A percentile compares a stretch with the other conserved stretches of the same genome.
Conservation (phyloP, 177 flowering plant genomes). For the Viscum album region DNA sequence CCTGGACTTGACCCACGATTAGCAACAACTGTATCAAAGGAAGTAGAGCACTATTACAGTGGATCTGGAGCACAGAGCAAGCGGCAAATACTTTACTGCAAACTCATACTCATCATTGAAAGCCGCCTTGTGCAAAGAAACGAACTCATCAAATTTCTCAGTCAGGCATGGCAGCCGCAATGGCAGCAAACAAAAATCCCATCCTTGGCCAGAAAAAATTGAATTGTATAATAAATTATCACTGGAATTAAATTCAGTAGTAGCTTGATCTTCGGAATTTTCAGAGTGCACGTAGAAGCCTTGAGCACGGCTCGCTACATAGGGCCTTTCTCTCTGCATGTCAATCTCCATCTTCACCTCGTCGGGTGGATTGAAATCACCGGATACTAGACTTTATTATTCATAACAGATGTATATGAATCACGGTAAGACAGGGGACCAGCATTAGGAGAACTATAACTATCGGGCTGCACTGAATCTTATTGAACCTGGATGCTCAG, state of each 20-base stretch:
- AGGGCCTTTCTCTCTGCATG: constrained; percentile 12
- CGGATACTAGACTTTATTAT: constrained; percentile 17
- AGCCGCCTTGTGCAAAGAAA: constrained; percentile 14
- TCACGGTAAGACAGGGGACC: constrained; percentile 14
- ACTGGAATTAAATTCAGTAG: constrained; percentile 13
- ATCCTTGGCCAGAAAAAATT: constrained; percentile 28
- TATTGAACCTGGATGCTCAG: constrained; percentile 14
- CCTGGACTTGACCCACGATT: constrained; percentile 48
- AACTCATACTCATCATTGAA: constrained; percentile 30
- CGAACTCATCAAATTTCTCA: constrained; percentile 24
- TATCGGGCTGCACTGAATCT: constrained; percentile 17
- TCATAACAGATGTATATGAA: constrained; percentile 44
- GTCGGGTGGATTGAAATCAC: not conserved
- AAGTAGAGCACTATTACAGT: constrained; percentile 47
- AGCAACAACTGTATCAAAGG: constrained; percentile 77
- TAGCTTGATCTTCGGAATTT: constrained; percentile 15
- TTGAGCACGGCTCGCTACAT: constrained; percentile 9
- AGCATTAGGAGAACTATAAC: constrained; percentile 19
- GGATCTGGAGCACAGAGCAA: constrained; percentile 46
- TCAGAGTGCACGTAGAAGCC: constrained; percentile 28
- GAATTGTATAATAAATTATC: constrained; percentile 22
- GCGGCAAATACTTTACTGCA: constrained; percentile 49
- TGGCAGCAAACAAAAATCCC: constrained; percentile 55
- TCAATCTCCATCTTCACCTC: constrained; percentile 15
- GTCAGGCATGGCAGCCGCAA: constrained; percentile 27